phyloP scores from a whole-genome alignment of 345 rosid species.

The Rhizophora mangle region DNA sequence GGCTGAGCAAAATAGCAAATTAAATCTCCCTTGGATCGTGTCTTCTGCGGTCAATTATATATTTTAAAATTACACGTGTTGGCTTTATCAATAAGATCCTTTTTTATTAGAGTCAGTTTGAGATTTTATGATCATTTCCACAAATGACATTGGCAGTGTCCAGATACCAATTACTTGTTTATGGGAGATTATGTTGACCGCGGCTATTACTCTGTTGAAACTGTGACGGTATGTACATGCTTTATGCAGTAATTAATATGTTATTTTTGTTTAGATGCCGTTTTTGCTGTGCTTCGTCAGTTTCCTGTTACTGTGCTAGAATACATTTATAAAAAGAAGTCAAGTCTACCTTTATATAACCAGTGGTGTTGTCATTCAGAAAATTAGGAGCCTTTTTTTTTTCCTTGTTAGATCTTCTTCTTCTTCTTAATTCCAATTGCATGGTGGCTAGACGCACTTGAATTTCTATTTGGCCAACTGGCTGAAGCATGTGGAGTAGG shows the following conservation, averaged over 20 bases:
- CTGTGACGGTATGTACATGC: slow-evolving; percentile 66
- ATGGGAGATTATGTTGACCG: slow-evolving; percentile 99
- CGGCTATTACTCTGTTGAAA: slow-evolving; percentile 96
- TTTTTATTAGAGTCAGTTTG: slow-evolving; percentile 9
- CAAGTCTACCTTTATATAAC: neutral
- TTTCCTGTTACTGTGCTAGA: too few species aligned
- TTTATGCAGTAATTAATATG: neutral
- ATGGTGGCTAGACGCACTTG: too few species aligned
- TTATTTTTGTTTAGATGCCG: neutral
- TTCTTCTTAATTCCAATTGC: neutral
- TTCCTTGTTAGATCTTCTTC: neutral
- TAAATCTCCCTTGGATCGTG: neutral
- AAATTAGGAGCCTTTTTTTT: neutral
- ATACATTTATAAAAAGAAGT: neutral
- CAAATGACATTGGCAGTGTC: slow-evolving; percentile 48
- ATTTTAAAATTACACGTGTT: neutral
- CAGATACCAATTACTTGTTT: slow-evolving; percentile 90
- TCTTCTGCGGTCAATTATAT: neutral
- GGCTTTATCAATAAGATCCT: neutral
- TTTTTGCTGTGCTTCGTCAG: neutral
- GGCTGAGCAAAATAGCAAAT: too few species aligned
- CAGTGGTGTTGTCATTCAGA: neutral
- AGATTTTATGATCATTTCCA: neutral
- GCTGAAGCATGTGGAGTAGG: too few species aligned
- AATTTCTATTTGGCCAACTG: too few species aligned